phyloP scores from a whole-genome alignment of 768 basidiomycete species.

The Leccinum longicurvipes region DNA sequence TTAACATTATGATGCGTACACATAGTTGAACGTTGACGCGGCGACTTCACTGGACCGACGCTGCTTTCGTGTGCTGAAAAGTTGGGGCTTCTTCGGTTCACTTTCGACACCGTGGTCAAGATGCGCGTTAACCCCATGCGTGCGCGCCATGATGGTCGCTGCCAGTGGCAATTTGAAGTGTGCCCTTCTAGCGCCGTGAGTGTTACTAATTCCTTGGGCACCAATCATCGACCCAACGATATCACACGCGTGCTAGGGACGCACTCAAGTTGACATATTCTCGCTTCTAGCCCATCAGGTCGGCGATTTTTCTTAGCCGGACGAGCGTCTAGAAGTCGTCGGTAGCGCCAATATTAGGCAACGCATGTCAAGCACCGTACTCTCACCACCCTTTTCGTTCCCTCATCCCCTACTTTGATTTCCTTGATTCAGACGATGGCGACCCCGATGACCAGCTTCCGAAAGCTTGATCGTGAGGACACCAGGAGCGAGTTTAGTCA shows the following conservation, averaged over 20 bases:
- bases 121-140: neutral
- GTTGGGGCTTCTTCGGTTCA: neutral
- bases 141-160: neutral
- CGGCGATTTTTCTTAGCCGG: neutral
- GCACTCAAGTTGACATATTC: neutral
- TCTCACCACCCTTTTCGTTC: neutral
- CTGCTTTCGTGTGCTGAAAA: neutral
- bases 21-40: neutral
- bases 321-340: neutral
- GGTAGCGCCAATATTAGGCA: constrained; percentile 4
- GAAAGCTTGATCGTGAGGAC: neutral
- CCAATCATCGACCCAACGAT: neutral
- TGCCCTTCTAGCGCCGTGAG: neutral
- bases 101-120: neutral
- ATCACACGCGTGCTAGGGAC: constrained; percentile 9
- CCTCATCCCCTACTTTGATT: neutral
- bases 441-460: constrained; percentile 7
- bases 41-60: neutral
- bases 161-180: neutral
- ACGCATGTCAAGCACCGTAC: neutral
- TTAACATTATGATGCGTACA: neutral
- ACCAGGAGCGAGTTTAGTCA: neutral
- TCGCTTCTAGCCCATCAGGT: neutral
- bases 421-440: constrained; percentile 8
- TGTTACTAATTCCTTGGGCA: neutral